phyloP scores from a whole-genome alignment of 2,329 filamentous ascomycete genomes.

The Ceratocystis diversiconidia region DNA sequence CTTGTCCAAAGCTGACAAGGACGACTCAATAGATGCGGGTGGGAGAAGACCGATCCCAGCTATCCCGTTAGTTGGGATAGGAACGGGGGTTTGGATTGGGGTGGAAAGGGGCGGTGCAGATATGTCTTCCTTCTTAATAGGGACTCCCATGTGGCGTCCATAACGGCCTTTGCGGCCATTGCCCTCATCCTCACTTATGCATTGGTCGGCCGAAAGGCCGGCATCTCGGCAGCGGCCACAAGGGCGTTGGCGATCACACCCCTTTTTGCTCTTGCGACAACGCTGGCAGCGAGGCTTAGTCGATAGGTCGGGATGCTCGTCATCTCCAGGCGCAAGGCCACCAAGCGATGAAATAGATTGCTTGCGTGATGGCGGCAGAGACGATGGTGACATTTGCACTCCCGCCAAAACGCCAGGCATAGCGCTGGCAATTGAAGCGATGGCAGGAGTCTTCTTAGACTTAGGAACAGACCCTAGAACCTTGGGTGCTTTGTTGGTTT shows the following conservation, averaged over 20 bases:
- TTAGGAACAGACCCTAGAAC: conserved; percentile 27
- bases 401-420: conserved; percentile 22
- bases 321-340: conserved; percentile 44
- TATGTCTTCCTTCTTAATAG: conserved; percentile 44
- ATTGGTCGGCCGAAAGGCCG: conserved; percentile 82
- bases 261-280: conserved; percentile 99
- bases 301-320: conserved; percentile 83
- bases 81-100: conserved; percentile 16
- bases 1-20: conserved; percentile 33
- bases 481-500: conserved; percentile 37
- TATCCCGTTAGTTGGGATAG: conserved; percentile 16
- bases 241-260: conserved; percentile 88
- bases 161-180: conserved; percentile 95
- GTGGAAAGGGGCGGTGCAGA: conserved; percentile 25
- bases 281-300: conserved; percentile 95
- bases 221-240: conserved; percentile 94
- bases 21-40: conserved; percentile 31
- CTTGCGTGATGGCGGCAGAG: conserved; percentile 61
- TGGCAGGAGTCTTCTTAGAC: conserved; percentile 38
- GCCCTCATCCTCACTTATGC: conserved; percentile 92
- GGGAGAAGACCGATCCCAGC: conserved; percentile 27
- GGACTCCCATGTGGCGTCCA: conserved; percentile 55
- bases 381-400: conserved; percentile 44
- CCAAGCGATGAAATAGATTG: conserved; percentile 53
- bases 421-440: conserved; percentile 25